Evolutionary conservation across 345 rosid genomes (phyloP).

Genomic region (Citrus reticulata): DNA sequence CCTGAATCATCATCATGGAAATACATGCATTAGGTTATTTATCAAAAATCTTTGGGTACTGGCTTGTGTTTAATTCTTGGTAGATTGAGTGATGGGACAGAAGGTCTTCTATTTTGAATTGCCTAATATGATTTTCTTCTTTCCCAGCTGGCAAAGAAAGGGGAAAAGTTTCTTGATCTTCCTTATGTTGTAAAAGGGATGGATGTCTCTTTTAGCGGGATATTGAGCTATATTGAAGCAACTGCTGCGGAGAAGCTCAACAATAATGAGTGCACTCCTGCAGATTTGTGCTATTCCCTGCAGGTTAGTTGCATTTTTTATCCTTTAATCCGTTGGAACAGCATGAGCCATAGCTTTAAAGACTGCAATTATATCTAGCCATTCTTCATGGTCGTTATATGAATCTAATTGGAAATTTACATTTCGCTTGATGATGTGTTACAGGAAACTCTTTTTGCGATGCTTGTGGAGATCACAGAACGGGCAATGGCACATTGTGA

Average conservation of each 20-base stretch:
- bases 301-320: conserved; percentile 45
- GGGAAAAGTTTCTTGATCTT: conserved; percentile 80
- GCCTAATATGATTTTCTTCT: conserved; percentile 3
- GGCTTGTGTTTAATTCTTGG: neutral
- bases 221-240: conserved; percentile 84
- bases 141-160: conserved; percentile 89
- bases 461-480: conserved; percentile 97
- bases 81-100: neutral
- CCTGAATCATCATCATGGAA: neutral
- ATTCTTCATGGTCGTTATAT: neutral
- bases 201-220: conserved; percentile 98
- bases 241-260: conserved; percentile 81
- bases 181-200: conserved; percentile 97
- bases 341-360: neutral
- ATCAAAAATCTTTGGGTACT: neutral
- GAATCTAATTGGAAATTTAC: neutral
- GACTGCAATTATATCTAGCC: neutral
- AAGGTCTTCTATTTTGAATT: neutral
- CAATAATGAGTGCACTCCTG: conserved; percentile 81
- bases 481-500: conserved; percentile 99
- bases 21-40: neutral
- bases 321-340: neutral
- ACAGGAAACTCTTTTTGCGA: conserved; percentile 86
- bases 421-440: neutral
- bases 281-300: conserved; percentile 91